Evolutionary conservation across 2,329 filamentous ascomycete species (phyloP).

Genomic region (Atkinsonella texensis): DNA sequence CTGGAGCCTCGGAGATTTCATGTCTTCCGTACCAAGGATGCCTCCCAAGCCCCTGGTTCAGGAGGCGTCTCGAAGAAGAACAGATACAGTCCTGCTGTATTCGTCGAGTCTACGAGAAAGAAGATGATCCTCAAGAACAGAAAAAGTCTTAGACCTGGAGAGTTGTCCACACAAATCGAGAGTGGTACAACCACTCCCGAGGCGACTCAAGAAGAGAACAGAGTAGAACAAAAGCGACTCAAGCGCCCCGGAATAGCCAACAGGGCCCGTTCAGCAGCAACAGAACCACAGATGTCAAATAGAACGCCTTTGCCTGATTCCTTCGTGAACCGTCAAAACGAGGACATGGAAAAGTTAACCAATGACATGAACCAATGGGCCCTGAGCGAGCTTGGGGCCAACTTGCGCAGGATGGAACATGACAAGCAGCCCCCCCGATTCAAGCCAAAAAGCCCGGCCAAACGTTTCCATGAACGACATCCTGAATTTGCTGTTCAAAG

Average conservation of each 20-base stretch:
- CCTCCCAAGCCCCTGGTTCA: constrained; percentile 11
- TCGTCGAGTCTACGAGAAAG: constrained; percentile 40
- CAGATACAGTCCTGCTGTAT: constrained; percentile 35
- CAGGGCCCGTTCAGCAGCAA: constrained; percentile 9
- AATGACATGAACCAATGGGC: constrained; percentile 48
- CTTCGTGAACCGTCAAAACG: constrained; percentile 21
- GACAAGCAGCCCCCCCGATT: constrained; percentile 31
- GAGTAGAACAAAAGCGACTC: constrained; percentile 15
- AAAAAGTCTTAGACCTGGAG: constrained; percentile 11
- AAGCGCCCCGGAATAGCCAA: constrained; percentile 23
- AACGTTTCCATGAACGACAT: constrained; percentile 44
- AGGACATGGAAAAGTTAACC: constrained; percentile 37
- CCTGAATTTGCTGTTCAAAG: constrained; percentile 22
- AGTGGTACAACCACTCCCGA: neutral
- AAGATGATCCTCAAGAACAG: constrained; percentile 17
- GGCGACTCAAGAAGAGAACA: constrained; percentile 3
- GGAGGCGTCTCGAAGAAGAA: constrained; percentile 27
- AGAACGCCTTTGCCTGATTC: constrained; percentile 21
- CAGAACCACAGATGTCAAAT: constrained; percentile 9
- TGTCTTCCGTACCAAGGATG: constrained; percentile 32
- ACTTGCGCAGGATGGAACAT: constrained; percentile 34
- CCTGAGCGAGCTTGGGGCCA: constrained; percentile 43
- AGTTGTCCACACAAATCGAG: neutral
- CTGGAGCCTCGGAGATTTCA: constrained; percentile 41
- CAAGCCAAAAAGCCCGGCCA: constrained; percentile 42